These are phyloP conservation scores for Puya raimondii DNA, from an alignment of 176 grass and related monocot species.

Conservation along the genomic window DNA sequence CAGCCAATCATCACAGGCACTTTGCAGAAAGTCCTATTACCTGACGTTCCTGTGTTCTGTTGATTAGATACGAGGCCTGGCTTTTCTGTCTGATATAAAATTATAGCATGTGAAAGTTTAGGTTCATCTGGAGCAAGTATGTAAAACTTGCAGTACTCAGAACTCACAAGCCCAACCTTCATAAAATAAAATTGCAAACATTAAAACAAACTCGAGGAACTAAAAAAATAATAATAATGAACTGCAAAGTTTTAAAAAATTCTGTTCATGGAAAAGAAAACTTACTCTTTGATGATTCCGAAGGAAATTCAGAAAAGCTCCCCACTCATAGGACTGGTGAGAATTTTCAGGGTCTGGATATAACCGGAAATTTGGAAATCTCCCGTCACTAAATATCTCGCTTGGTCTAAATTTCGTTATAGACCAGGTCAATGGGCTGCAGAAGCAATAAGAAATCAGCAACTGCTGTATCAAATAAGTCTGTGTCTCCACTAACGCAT, in stretches of 20 bases:
- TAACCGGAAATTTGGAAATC: constrained; percentile 37
- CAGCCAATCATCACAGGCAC: background rate
- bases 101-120: constrained; percentile 44
- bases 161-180: constrained; percentile 35
- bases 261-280: background rate
- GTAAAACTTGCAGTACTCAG: constrained; percentile 24
- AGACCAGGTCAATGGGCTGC: constrained; percentile 31
- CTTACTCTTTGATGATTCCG: constrained; percentile 34
- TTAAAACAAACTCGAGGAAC: background rate
- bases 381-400: constrained; percentile 10
- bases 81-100: constrained; percentile 28
- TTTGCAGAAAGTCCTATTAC: background rate
- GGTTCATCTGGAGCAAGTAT: constrained; percentile 32
- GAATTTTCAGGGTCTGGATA: constrained; percentile 46
- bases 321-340: constrained; percentile 48
- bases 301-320: constrained; percentile 42
- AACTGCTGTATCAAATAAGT: background rate
- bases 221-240: background rate
- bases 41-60: constrained; percentile 26
- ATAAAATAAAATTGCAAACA: constrained; percentile 3
- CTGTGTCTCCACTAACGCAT: no score
- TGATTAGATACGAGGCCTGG: constrained; percentile 8
- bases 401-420: constrained; percentile 33
- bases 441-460: background rate
- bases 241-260: constrained; percentile 6